These are phyloP conservation scores for Mycocentrospora acerina DNA, from an alignment of 2,329 filamentous ascomycete genomes.

Conservation along the genomic window DNA sequence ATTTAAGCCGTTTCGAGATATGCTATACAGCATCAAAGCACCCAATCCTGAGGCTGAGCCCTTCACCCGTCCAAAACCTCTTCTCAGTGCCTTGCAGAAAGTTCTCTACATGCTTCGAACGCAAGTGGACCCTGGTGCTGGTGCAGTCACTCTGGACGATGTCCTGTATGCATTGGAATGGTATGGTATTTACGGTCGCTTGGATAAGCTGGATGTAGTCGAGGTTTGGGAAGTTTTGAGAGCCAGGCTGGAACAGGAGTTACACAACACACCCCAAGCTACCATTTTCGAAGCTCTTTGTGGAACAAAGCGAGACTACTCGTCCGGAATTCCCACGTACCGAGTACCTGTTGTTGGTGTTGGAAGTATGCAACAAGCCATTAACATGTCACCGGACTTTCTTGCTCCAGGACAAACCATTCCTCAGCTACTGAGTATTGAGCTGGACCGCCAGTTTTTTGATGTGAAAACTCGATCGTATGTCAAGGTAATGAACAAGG, in stretches of 20 bases:
- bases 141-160: conserved; percentile 36
- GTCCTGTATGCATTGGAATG: conserved; percentile 43
- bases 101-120: conserved; percentile 54
- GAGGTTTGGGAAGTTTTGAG: conserved; percentile 59
- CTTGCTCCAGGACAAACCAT: conserved; percentile 29
- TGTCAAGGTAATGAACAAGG: conserved; percentile 58
- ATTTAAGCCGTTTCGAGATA: conserved; percentile 59
- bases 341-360: conserved; percentile 39
- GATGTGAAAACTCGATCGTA: conserved; percentile 57
- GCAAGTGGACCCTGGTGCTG: conserved; percentile 40
- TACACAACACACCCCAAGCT: conserved; percentile 47
- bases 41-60: conserved; percentile 51
- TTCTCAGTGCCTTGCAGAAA: conserved; percentile 54
- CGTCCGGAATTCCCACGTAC: conserved; percentile 37
- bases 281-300: conserved; percentile 50
- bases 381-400: conserved; percentile 37
- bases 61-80: conserved; percentile 51
- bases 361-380: conserved; percentile 45
- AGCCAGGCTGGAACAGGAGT: conserved; percentile 54
- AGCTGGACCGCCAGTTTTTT: conserved; percentile 60
- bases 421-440: conserved; percentile 56
- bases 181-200: conserved; percentile 42
- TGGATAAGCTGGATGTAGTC: conserved; percentile 52
- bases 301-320: conserved; percentile 42
- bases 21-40: conserved; percentile 54